Evolutionary conservation across 2,329 filamentous ascomycete species (phyloP), one percentile per base, ranked within the genome.

Genomic region (Venturia nashicola): DNA sequence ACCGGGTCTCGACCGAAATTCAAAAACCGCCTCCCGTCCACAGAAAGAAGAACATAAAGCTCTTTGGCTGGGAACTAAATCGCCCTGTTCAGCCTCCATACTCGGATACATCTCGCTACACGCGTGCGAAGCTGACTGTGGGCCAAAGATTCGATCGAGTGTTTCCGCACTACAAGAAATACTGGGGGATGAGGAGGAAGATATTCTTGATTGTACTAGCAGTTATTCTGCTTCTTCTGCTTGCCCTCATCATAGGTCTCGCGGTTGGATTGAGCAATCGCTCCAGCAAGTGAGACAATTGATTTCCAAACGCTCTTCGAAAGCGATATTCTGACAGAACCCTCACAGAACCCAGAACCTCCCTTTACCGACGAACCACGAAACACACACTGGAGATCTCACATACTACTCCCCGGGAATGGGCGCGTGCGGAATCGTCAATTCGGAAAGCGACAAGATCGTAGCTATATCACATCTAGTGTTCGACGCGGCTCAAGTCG

Each of bases 381-480:
- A 65, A 40, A 27, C 34, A 18, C 59, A 61, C 23, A 66, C 65
- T 11, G 65, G 65, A 61, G 65, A 66, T n/a, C 55, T 66, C 43
- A 66, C 65, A n/a, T 66, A 66, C 60, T 66, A 66, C 44, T 40
- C 44, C 2, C 64, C 64, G 16, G 65, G 65, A 6, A 34, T 66
- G 18, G 65, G 65, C 34, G 66, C 65, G n/a, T 66, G 65, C 54
- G 65, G 65, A 40, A 27, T 59, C 34, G 44, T 43, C 5, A 68
- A 65, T 51, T 9, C 23, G 4, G 63, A 66, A 23, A 9, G 39
- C 11, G 68, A 71, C 18, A 61, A 62, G 23, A 67, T 72, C 61
- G 68, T 67, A 61, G 70, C 70, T 34, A 63, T 71, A 59, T 65
- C 67, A 20, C 51, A 67, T 44, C 27, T 57, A 14, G 62, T 67